Evolutionary conservation across 768 basidiomycete genomes (phyloP).

Genomic region (Kwoniella sp.): DNA sequence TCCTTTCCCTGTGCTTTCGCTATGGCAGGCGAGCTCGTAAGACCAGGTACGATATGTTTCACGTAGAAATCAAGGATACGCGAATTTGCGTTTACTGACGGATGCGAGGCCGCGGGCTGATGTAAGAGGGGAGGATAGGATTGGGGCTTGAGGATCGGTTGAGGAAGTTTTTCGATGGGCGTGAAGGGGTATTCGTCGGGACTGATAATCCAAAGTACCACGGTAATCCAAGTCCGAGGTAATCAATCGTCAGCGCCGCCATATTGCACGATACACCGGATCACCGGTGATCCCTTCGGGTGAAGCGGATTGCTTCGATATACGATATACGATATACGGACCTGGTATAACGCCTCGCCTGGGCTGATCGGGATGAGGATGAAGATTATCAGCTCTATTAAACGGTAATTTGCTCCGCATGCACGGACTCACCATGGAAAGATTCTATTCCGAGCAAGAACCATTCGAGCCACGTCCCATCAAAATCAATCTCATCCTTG

Average conservation of each 20-base stretch:
- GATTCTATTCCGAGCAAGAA: slow-evolving; percentile 91
- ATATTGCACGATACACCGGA: too few relatives aligned
- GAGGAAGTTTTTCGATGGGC: slow-evolving; percentile 66
- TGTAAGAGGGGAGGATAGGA: slow-evolving; percentile 76
- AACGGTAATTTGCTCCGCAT: too few relatives aligned
- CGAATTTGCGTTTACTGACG: slow-evolving; percentile 72
- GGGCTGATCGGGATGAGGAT: slow-evolving; percentile 62
- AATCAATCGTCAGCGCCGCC: too few relatives aligned
- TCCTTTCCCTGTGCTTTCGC: slow-evolving; percentile 67
- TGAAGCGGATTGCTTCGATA: too few relatives aligned
- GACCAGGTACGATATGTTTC: slow-evolving; percentile 80
- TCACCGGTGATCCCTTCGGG: too few relatives aligned
- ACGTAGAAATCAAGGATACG: slow-evolving; percentile 89
- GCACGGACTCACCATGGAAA: slow-evolving; percentile 76
- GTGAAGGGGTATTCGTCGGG: slow-evolving; percentile 99
- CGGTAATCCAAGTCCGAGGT: too few relatives aligned
- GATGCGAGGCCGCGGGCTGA: slow-evolving; percentile 58
- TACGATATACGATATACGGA: too few relatives aligned
- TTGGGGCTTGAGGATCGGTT: slow-evolving; percentile 64
- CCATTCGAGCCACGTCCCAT: slow-evolving; percentile 95
- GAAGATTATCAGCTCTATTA: too few relatives aligned
- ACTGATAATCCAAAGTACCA: slow-evolving; percentile 59
- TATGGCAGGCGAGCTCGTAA: slow-evolving; percentile 60
- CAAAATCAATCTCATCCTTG: slow-evolving; percentile 70
- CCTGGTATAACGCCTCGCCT: slow-evolving; percentile 94